Base-by-base conservation (phyloP, 805 yeast genomes). In the Nakazawaea holstii region DNA sequence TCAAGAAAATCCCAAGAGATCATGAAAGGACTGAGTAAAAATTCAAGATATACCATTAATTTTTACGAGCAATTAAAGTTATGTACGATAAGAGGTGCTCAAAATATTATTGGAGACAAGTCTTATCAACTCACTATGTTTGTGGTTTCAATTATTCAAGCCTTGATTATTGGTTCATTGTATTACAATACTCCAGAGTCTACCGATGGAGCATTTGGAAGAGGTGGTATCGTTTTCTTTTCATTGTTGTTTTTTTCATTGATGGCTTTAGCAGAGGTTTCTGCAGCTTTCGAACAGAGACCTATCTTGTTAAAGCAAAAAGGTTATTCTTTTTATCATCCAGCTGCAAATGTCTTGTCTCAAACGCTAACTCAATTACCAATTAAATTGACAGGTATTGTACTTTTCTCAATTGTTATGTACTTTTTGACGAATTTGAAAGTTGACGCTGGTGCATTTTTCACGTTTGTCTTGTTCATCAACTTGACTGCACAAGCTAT, bases 331-430 rank as follows among this genome's bases (percentile, higher is more conserved):
- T 73, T 86, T 49, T 87, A 84, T 60, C 80, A 81, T 49, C 90
- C 91, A 2, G 74, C 88, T 11, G 80, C 87, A 3, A 92, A 85
- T 57, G 85, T 88, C 1, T 54, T 86, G 4, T 82, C 88, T 0
- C 68, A 79, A 5, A 68, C 80, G 40, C 50, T 83, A 4, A 73
- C 87, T 3, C 83, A 79, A 43, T 61, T 86, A 50, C 91, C 92
- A 3, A 70, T 79, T 46, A 84, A 84, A 62, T 51, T 77, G 29
- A 52, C 71, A 31, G 68, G 74, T 35, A 58, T 72, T 28, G 57
- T 77, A 20, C 55, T 61, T 20, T 82, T 80, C 60, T 58, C 72
- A 38, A 53, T 81, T 39, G 65, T 78, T 26, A 56, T 76, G 27
- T 83, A 79, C 61, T 86, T 84, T 64, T 64, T 86, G 70, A 64